Base-by-base conservation (phyloP, 2,329 filamentous ascomycete species). In the Fusarium robinianum region DNA sequence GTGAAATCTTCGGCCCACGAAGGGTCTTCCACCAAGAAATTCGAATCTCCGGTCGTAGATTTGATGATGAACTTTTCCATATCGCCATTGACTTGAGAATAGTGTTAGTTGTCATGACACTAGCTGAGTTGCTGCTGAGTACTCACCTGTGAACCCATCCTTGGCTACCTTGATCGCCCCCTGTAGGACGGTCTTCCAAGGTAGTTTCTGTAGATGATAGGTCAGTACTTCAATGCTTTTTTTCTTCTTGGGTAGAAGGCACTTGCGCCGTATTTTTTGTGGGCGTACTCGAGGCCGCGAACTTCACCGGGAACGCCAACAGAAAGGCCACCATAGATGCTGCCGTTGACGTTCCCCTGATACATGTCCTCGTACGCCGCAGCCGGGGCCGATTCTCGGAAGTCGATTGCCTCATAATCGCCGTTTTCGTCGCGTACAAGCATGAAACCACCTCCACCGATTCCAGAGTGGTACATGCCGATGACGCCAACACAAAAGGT, bases 391-490 rank as follows among this genome's bases (percentile, higher is more conserved):
- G 86, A 83, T 67, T 97, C 92, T 32, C 92, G 79, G 63, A 95
- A 97, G 68, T 97, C 92, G 56, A 97, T 83, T 46, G 85, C 84
- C 63, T 95, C 90, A 63, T 91, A 95, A 12, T 75, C 74, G n/a
- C 90, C 90, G 46, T 88, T 74, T 11, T 80, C 71, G 22, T 81
- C 77, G 33, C 88, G 83, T 5, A 96, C 80, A 5, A 96, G 75
- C 78, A 90, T 87, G 69, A 97, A 97, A 3, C 92, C 92, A 26
- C 92, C 92, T 6, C 92, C 92, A 14, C 88, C 91, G 46, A 96
- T 86, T 11, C 92, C 91, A 26, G 80, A 81, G 65, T 91, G 87
- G 57, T 89, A 88, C 82, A 88, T 88, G 42, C 79, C 85, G 30
- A 87, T 77, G 6, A 88, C 84, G 5, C 88, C 88, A 24, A 90